These are phyloP conservation scores for Panicum virgatum DNA, from an alignment of 202 grass and related monocot genomes.

Conservation along the genomic window DNA sequence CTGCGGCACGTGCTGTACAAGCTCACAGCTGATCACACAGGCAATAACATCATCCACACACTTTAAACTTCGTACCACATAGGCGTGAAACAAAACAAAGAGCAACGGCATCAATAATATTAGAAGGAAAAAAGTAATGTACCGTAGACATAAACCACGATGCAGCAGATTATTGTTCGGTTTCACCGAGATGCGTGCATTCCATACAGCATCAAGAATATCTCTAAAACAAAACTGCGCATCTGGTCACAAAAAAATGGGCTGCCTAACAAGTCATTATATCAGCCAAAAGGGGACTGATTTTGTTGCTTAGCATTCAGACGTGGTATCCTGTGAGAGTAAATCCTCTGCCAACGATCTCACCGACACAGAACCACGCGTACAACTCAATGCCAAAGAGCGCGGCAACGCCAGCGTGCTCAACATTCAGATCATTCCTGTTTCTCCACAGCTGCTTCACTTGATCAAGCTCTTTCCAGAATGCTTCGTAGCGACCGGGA, in stretches of 20 bases:
- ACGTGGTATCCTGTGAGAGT: slow-evolving; percentile 83
- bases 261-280: slow-evolving; percentile 18
- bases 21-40: too few species aligned
- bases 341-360: slow-evolving; percentile 82
- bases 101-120: background rate
- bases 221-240: background rate
- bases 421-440: slow-evolving; percentile 65
- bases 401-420: slow-evolving; percentile 69
- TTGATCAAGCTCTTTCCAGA: slow-evolving; percentile 78
- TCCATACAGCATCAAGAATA: slow-evolving; percentile 8
- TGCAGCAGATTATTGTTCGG: slow-evolving; percentile 39
- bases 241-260: slow-evolving; percentile 2
- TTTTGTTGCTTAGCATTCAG: slow-evolving; percentile 26
- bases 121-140: too few species aligned
- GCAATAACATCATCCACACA: too few species aligned
- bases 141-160: background rate
- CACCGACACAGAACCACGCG: slow-evolving; percentile 66
- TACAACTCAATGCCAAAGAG: slow-evolving; percentile 81
- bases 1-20: too few species aligned
- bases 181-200: slow-evolving; percentile 10
- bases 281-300: background rate
- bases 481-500: slow-evolving; percentile 67
- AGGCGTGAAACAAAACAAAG: background rate
- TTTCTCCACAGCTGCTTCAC: slow-evolving; percentile 72
- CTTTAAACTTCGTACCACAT: background rate